Conservation (phyloP, 495 filamentous ascomycete genomes). For the Trichoderma asperelloides region DNA sequence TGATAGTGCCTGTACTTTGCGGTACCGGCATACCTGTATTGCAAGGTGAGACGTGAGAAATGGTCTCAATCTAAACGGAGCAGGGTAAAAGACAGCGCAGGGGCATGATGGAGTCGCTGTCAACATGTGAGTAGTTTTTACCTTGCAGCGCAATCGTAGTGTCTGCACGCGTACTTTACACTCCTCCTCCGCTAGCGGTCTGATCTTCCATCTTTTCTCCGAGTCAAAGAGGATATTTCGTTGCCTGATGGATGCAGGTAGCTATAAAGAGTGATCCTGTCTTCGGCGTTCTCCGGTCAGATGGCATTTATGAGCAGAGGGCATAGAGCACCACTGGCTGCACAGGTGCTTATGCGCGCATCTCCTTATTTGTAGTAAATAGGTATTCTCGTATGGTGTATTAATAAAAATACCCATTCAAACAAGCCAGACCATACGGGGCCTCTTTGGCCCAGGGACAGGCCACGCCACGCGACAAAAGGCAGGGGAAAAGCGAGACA, state of each 20-base stretch:
- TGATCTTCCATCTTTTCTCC: background rate
- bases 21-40: background rate
- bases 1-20: background rate
- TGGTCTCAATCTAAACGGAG: background rate
- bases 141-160: background rate
- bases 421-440: too few species aligned
- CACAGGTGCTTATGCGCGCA: too few species aligned
- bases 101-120: background rate
- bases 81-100: background rate
- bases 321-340: too few species aligned
- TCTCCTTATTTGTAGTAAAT: too few species aligned
- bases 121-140: background rate
- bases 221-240: background rate
- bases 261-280: background rate
- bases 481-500: background rate
- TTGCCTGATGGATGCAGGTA: background rate
- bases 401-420: background rate
- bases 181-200: background rate
- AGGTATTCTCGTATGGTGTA: background rate
- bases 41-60: background rate
- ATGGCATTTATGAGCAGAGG: too few species aligned
- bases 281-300: background rate
- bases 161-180: background rate
- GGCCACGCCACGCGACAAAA: background rate
- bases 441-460: background rate